Evolutionary conservation across 2,329 filamentous ascomycete species (phyloP).

Genomic region (Blastomyces emzantsi): DNA sequence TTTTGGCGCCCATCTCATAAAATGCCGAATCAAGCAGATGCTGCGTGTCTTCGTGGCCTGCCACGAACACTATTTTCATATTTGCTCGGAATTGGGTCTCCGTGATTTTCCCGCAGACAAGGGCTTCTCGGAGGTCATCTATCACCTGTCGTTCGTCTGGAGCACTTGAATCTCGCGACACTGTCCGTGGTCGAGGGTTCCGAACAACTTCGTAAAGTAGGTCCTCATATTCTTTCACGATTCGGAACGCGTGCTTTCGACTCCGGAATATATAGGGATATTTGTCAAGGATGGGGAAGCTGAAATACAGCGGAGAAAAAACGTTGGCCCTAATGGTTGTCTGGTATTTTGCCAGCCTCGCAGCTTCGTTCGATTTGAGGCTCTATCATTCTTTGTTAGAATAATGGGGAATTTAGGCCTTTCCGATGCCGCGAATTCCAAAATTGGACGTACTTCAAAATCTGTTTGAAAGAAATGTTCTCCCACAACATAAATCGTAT

Average conservation of each 20-base stretch:
- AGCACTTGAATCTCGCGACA: constrained; percentile 12
- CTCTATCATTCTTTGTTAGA: neutral
- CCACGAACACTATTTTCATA: constrained; percentile 34
- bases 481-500: constrained; percentile 23
- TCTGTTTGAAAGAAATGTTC: constrained; percentile 22
- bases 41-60: constrained; percentile 38
- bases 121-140: constrained; percentile 19
- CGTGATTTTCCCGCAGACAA: constrained; percentile 21
- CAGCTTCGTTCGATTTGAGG: neutral
- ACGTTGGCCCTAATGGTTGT: neutral
- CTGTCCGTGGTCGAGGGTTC: neutral
- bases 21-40: constrained; percentile 30
- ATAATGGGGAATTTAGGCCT: neutral
- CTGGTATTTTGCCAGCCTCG: neutral
- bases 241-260: constrained; percentile 1
- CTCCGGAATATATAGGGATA: constrained; percentile 3
- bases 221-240: constrained; percentile 4
- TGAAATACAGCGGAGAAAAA: constrained; percentile 1
- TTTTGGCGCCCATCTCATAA: constrained; percentile 18
- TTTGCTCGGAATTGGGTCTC: constrained; percentile 37
- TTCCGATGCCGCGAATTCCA: neutral
- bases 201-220: constrained; percentile 2
- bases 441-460: constrained; percentile 18
- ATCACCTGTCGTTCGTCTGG: constrained; percentile 14
- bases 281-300: constrained; percentile 5